Evolutionary conservation across 805 yeast species (phyloP), one percentile per base, ranked within the genome.

Genomic region (Zygotorulaspora florentina): DNA sequence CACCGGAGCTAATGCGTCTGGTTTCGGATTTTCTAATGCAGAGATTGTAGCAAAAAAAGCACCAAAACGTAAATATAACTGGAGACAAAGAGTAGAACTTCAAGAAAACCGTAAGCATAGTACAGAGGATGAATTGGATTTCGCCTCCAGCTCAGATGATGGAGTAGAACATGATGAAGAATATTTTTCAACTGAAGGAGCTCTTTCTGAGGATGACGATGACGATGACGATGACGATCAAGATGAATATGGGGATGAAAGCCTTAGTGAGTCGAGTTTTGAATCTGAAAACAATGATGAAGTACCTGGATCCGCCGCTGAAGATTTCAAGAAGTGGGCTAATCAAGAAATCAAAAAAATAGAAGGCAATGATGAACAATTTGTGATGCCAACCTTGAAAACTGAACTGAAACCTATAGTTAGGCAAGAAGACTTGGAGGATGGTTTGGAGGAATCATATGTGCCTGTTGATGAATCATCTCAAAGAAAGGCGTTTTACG

Each of bases 281-380:
- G 69, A 59, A 2, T 65, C 53, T n/a, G 67, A 56, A 11, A 66
- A 56, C 1, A 66, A 52, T 0, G 69, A 57, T 1, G 9, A 11
- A 8, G 30, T 34, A 16, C 11, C 12, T 8, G 69, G 57, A 0
- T 65, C 55, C 1, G 69, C 27, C 37, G 91, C 87, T 1, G 71
- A 73, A 30, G 76, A 80, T 13, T 93, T 93, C 72, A 87, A 86
- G 65, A 77, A 77, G 15, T 93, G 99, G 98, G 96, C 96, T 0
- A 86, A 83, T 53, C 67, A 74, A 29, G 86, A 85, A 57, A 77
- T 82, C 3, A 79, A 83, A 47, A 72, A 76, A 49, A 67, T 80
- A 33, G 87, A 80, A 54, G 88, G 86, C 1, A 72, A 81, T 20
- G 74, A 76, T 12, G 79, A 67, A 1, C 70, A 75, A 39, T 71